These are phyloP conservation scores for Besnoitia besnoiti DNA, from an alignment of 169 alveolate genomes.

Conservation along the genomic window DNA sequence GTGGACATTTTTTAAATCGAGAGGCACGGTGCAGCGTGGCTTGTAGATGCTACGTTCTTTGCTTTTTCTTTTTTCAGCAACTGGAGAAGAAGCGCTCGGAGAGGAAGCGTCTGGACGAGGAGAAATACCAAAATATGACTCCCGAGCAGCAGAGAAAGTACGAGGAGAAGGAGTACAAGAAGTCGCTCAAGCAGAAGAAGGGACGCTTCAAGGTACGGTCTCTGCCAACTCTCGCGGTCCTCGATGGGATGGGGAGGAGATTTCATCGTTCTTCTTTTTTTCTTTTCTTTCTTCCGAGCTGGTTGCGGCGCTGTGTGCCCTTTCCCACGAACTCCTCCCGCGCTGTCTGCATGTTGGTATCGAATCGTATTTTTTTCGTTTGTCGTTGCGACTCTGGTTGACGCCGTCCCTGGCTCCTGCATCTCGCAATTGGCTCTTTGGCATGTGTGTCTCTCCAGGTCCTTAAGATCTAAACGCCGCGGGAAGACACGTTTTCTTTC, in stretches of 20 bases:
- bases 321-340: background rate
- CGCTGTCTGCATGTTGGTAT: background rate
- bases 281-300: background rate
- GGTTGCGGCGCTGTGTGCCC: background rate
- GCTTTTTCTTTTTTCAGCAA: background rate
- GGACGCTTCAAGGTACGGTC: conserved; percentile 19
- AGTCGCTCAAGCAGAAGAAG: background rate
- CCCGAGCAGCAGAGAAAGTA: conserved; percentile 31
- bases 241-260: too few relatives aligned
- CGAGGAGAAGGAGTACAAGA: conserved; percentile 41
- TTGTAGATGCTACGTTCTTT: too few relatives aligned
- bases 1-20: background rate
- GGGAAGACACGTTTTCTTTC: too few relatives aligned
- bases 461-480: background rate
- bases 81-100: conserved; percentile 35
- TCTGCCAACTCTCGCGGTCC: background rate
- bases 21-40: background rate
- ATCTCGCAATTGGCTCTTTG: background rate
- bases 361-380: background rate
- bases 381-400: background rate
- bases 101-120: conserved; percentile 28
- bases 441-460: background rate
- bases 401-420: background rate
- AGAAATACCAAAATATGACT: conserved; percentile 30
- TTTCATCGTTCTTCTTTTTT: background rate